Conservation (phyloP, 805 yeast species). For the Kluyveromyces siamensis region DNA sequence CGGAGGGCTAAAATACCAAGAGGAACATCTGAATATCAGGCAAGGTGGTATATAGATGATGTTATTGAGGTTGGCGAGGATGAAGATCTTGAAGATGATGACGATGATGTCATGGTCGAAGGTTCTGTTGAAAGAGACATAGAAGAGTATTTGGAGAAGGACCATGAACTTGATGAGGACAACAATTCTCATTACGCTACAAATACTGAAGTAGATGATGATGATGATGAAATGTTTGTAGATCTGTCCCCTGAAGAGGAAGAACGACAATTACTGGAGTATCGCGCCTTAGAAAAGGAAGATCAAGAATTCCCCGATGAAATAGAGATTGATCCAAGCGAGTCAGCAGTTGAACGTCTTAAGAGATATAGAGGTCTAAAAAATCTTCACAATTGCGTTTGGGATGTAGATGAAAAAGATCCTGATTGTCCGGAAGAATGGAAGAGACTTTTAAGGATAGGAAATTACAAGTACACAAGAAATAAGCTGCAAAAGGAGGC, state of each 20-base stretch:
- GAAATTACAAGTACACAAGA: constrained; percentile 68
- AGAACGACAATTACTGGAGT: constrained; percentile 61
- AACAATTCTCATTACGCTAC: constrained; percentile 23
- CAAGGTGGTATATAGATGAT: constrained; percentile 70
- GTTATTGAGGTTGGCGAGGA: constrained; percentile 27
- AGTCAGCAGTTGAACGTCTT: constrained; percentile 66
- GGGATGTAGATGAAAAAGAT: constrained; percentile 86
- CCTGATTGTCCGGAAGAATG: constrained; percentile 68
- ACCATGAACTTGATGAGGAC: constrained; percentile 15
- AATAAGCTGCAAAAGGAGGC: constrained; percentile 59
- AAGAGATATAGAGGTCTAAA: constrained; percentile 80
- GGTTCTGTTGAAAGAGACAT: constrained; percentile 25
- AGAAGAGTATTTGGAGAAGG: constrained; percentile 26
- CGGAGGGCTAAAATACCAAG: constrained; percentile 46
- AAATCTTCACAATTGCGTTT: constrained; percentile 65
- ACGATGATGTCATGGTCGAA: constrained; percentile 30
- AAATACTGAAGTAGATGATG: constrained; percentile 38
- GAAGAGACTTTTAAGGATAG: constrained; percentile 63
- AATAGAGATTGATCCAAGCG: constrained; percentile 70
- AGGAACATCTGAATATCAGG: constrained; percentile 74
- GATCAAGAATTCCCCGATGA: constrained; percentile 95
- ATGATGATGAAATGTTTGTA: constrained; percentile 48
- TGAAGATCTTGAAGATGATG: constrained; percentile 26
- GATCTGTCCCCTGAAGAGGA: constrained; percentile 80
- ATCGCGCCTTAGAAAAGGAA: constrained; percentile 62